Evolutionary conservation across 2,329 filamentous ascomycete genomes (phyloP).

Genomic region (Apiospora koreana): DNA sequence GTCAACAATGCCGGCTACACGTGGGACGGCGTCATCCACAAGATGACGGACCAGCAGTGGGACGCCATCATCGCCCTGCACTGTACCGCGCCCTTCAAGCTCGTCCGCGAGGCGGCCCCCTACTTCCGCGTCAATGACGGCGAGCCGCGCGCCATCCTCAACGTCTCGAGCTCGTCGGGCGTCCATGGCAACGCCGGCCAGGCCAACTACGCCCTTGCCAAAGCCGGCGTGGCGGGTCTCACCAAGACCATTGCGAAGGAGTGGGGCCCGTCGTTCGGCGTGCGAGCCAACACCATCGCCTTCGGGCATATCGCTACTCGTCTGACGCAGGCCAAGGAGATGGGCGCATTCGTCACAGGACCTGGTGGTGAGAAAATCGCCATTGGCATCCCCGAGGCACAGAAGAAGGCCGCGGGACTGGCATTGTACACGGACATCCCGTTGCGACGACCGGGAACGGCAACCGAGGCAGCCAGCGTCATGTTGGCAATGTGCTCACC

Average conservation of each 20-base stretch:
- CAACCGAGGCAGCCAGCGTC: constrained; percentile 77
- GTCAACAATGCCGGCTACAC: constrained; percentile 93
- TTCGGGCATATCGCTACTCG: constrained; percentile 82
- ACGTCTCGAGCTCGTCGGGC: constrained; percentile 80
- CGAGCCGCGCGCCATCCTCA: constrained; percentile 76
- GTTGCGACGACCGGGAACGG: constrained; percentile 72
- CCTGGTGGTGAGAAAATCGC: constrained; percentile 75
- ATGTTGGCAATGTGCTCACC: constrained; percentile 81
- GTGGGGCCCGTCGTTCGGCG: constrained; percentile 83
- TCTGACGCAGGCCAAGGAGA: constrained; percentile 82
- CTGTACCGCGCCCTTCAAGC: constrained; percentile 82
- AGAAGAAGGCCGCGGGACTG: constrained; percentile 44
- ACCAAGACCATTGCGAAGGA: constrained; percentile 91
- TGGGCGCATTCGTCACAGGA: constrained; percentile 75
- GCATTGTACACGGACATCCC: constrained; percentile 70
- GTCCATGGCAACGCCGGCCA: constrained; percentile 89
- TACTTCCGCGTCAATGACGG: constrained; percentile 88
- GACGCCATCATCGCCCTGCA: constrained; percentile 84
- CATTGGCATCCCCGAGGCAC: constrained; percentile 70
- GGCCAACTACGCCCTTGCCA: constrained; percentile 83
- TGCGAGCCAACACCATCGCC: constrained; percentile 79
- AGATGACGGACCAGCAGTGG: constrained; percentile 91
- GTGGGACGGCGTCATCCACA: constrained; percentile 91
- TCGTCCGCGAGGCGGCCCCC: constrained; percentile 76
- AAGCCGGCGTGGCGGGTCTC: constrained; percentile 79